A percentile compares a stretch with the other conserved stretches of the same genome.
Evolutionary conservation across 768 basidiomycete species (phyloP).

Genomic region (Serendipita sp.): DNA sequence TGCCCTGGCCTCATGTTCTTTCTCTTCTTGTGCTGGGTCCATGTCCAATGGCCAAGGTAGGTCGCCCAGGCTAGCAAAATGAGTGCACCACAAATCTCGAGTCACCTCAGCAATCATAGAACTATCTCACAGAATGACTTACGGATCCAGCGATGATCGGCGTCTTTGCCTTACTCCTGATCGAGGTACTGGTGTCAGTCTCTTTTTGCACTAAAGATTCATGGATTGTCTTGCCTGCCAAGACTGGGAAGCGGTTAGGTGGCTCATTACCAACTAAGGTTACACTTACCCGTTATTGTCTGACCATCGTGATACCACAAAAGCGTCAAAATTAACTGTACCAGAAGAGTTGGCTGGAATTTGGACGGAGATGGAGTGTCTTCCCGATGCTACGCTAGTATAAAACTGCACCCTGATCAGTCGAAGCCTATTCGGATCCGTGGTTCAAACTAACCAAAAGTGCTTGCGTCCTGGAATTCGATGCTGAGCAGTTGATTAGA

Average conservation of each 20-base stretch:
- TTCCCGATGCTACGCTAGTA: not conserved
- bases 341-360: not conserved
- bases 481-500: not conserved
- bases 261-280: not conserved
- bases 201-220: not conserved
- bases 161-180: not conserved
- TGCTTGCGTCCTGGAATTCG: not conserved
- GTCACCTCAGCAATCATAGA: not conserved
- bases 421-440: not conserved
- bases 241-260: not conserved
- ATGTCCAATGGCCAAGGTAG: not conserved
- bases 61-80: not conserved
- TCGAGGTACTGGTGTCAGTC: not conserved
- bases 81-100: slow-evolving; percentile 3
- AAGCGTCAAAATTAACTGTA: not conserved
- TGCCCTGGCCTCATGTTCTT: not conserved
- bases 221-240: not conserved
- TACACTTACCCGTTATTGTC: slow-evolving; percentile 1
- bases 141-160: not conserved
- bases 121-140: not conserved
- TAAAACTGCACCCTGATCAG: not conserved
- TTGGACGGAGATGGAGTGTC: not conserved
- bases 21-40: not conserved
- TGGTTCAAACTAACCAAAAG: not conserved
- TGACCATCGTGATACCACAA: not conserved